Evolutionary conservation across 1,284 basidiomycete genomes (phyloP).

Genomic region (Puccinia coronata): DNA sequence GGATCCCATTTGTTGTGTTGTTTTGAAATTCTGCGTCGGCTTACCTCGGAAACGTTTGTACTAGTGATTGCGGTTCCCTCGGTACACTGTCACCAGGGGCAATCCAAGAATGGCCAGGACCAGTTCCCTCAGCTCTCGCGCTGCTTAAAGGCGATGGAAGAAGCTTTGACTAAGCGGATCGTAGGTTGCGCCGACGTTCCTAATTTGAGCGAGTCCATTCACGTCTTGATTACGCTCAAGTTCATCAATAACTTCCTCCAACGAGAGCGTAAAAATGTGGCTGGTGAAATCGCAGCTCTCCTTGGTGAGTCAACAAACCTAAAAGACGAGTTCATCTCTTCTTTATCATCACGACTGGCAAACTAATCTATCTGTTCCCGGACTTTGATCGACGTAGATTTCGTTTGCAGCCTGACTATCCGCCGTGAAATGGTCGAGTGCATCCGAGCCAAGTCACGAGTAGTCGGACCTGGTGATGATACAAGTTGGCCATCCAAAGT

Average conservation of each 20-base stretch:
- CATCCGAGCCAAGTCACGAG: slow-evolving; percentile 64
- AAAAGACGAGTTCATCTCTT: no score
- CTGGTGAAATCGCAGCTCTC: slow-evolving; percentile 44
- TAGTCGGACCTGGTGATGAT: slow-evolving; percentile 58
- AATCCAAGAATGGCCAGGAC: slow-evolving; percentile 16
- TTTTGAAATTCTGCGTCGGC: not conserved
- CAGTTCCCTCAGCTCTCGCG: slow-evolving; percentile 41
- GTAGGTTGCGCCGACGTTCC: slow-evolving; percentile 36
- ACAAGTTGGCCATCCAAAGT: slow-evolving; percentile 55
- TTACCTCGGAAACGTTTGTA: not conserved
- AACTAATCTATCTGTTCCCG: not conserved
- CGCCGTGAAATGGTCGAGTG: slow-evolving; percentile 67
- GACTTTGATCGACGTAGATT: slow-evolving; percentile 61
- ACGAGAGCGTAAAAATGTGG: slow-evolving; percentile 33
- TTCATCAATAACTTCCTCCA: slow-evolving; percentile 37
- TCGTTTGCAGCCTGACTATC: slow-evolving; percentile 72
- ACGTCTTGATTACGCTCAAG: slow-evolving; percentile 43
- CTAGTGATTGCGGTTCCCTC: slow-evolving; percentile 46
- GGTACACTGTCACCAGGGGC: not conserved
- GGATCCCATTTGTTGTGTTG: not conserved
- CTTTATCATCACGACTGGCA: not conserved
- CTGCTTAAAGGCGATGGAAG: slow-evolving; percentile 34
- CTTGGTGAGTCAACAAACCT: slow-evolving; percentile 21
- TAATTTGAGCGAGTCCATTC: slow-evolving; percentile 35
- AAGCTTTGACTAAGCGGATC: slow-evolving; percentile 26